These are phyloP conservation scores for Aspergillus aculeatus DNA, from an alignment of 2,329 filamentous ascomycete genomes.

Conservation along the genomic window DNA sequence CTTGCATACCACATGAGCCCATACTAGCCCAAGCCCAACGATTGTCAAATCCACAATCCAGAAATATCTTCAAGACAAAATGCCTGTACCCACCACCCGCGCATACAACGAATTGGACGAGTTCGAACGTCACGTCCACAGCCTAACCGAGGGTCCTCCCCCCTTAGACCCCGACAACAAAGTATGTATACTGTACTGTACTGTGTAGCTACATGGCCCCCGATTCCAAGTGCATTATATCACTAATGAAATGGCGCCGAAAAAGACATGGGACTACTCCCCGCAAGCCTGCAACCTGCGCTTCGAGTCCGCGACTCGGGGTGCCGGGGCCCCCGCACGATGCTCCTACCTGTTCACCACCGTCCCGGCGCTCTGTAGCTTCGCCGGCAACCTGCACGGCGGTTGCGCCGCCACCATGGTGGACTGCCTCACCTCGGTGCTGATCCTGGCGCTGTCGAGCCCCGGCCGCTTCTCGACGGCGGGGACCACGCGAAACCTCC, in stretches of 20 bases:
- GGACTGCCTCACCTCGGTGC: slow-evolving; percentile 63
- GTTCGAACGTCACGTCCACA: slow-evolving; percentile 28
- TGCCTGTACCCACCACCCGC: neutral
- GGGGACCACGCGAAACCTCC: slow-evolving; percentile 66
- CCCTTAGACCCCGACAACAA: neutral
- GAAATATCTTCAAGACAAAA: neutral
- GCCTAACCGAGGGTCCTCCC: neutral
- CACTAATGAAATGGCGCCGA: neutral
- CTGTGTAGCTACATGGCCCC: too few species aligned
- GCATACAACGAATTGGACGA: slow-evolving; percentile 23
- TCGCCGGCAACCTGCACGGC: slow-evolving; percentile 87
- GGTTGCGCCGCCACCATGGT: slow-evolving; percentile 70
- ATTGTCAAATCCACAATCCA: too few species aligned
- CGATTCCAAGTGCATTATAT: too few species aligned
- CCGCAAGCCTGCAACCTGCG: slow-evolving; percentile 30
- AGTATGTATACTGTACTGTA: neutral
- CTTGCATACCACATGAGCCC: neutral
- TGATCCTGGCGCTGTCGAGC: slow-evolving; percentile 56
- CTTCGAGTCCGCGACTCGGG: slow-evolving; percentile 39
- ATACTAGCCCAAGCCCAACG: neutral
- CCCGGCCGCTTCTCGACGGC: slow-evolving; percentile 62
- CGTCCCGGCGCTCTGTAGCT: slow-evolving; percentile 86
- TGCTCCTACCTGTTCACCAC: slow-evolving; percentile 53
- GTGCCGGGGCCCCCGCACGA: slow-evolving; percentile 28
- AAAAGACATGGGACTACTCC: slow-evolving; percentile 31